Evolutionary conservation across 73 alveolate species (phyloP).

Genomic region (Breviolum minutum): DNA sequence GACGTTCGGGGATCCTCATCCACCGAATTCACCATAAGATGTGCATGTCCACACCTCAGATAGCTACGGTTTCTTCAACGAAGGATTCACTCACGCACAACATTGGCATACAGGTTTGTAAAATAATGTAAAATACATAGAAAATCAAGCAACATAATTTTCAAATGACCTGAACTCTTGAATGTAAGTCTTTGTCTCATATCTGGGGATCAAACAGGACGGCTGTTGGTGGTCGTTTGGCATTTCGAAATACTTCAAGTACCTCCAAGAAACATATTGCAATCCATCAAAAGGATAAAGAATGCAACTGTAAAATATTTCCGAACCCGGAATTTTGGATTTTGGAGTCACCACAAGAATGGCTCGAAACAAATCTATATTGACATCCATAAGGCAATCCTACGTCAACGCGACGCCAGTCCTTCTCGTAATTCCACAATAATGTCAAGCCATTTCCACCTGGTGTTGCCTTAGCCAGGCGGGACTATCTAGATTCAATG

Average conservation of each 20-base stretch:
- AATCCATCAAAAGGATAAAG: no score
- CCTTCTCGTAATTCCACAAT: slow-evolving; percentile 68
- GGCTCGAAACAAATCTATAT: no score
- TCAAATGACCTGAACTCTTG: no score
- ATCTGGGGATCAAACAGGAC: neutral
- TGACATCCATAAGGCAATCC: no score
- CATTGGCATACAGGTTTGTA: no score
- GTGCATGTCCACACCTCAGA: slow-evolving; percentile 90
- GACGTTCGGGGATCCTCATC: neutral
- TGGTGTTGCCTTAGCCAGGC: slow-evolving; percentile 52
- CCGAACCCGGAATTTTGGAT: neutral
- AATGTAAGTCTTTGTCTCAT: neutral
- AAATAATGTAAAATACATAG: neutral
- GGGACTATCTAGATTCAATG: neutral
- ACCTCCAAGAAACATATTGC: neutral
- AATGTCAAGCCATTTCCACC: slow-evolving; percentile 42
- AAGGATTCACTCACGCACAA: neutral
- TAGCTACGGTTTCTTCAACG: neutral
- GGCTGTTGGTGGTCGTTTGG: slow-evolving; percentile 15
- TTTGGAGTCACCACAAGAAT: neutral
- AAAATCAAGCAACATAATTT: no score
- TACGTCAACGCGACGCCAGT: neutral
- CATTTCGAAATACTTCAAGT: neutral
- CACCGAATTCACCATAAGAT: slow-evolving; percentile 8
- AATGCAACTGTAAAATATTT: no score